A percentile compares a stretch with the other conserved stretches of the same genome.
These are phyloP conservation scores for Dryadomyces quercivorus DNA, from an alignment of 2,329 filamentous ascomycete species.

Conservation along the genomic window DNA sequence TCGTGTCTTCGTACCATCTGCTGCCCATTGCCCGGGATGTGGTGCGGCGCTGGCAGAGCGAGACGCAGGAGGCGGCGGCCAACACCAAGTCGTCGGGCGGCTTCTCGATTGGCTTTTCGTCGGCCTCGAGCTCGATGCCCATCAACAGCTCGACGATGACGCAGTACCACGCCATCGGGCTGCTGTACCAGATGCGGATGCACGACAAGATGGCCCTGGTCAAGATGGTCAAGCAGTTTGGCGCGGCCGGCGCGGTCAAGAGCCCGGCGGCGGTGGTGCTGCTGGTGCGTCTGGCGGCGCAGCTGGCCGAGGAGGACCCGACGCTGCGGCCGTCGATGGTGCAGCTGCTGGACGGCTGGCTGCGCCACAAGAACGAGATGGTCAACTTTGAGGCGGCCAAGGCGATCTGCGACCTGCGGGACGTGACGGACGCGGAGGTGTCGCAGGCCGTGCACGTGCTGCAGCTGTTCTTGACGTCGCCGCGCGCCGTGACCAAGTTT, in stretches of 20 bases:
- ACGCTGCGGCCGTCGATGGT: constrained; percentile 92
- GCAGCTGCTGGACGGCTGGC: constrained; percentile 88
- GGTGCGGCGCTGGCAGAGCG: constrained; percentile 94
- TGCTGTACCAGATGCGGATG: constrained; percentile 94
- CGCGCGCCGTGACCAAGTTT: constrained; percentile 92
- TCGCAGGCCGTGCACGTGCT: constrained; percentile 87
- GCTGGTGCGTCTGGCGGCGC: constrained; percentile 83
- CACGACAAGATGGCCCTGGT: constrained; percentile 97
- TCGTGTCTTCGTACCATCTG: constrained; percentile 95
- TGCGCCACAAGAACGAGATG: constrained; percentile 98
- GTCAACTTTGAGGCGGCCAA: constrained; percentile 99
- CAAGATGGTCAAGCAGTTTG: constrained; percentile 99
- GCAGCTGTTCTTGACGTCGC: constrained; percentile 92
- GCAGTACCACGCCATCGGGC: constrained; percentile 95
- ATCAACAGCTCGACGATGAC: constrained; percentile 94
- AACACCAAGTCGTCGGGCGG: constrained; percentile 79
- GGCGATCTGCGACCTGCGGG: constrained; percentile 88
- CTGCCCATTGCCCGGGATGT: constrained; percentile 93
- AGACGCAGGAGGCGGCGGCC: constrained; percentile 92
- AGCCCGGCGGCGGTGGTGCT: constrained; percentile 86
- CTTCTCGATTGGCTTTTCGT: constrained; percentile 86
- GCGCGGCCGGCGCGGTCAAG: constrained; percentile 81
- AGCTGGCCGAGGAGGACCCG: constrained; percentile 85
- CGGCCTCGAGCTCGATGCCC: constrained; percentile 48
- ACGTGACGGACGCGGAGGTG: constrained; percentile 85